phyloP scores from a whole-genome alignment of 441 rosid genomes.

The Euphorbia schlechtendalii region DNA sequence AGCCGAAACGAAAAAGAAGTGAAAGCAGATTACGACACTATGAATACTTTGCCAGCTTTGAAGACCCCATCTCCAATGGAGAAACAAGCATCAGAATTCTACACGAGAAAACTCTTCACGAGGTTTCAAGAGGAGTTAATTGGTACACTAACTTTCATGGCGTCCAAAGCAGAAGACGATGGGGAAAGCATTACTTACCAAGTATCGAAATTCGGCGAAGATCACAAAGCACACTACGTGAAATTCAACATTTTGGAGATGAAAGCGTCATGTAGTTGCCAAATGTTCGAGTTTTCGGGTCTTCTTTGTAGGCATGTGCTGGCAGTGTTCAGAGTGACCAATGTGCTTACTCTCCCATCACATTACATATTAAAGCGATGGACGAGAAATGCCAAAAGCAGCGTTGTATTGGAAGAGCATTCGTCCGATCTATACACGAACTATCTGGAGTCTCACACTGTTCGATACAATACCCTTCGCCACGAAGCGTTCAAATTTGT shows the following conservation, averaged over 20 bases:
- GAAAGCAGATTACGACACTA: conserved; percentile 82
- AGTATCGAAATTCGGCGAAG: conserved; percentile 84
- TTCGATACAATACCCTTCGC: conserved; percentile 62
- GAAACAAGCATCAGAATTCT: conserved; percentile 81
- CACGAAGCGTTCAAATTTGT: conserved; percentile 73
- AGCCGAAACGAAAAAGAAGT: conserved; percentile 80
- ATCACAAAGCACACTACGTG: conserved; percentile 58
- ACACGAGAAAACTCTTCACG: conserved; percentile 62
- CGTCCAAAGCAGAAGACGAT: conserved; percentile 74
- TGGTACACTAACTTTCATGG: conserved; percentile 81
- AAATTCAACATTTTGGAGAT: conserved; percentile 72
- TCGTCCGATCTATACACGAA: conserved; percentile 42
- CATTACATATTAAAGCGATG: conserved; percentile 78
- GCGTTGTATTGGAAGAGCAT: conserved; percentile 60
- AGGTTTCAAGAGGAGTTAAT: conserved; percentile 96
- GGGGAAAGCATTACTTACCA: conserved; percentile 57
- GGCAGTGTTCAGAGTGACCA: conserved; percentile 88
- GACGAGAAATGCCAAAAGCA: conserved; percentile 92
- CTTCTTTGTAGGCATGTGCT: conserved; percentile 84
- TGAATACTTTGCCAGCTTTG: conserved; percentile 58
- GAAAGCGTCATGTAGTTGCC: conserved; percentile 90
- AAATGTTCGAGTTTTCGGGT: conserved; percentile 92
- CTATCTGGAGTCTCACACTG: conserved; percentile 71
- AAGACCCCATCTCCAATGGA: conserved; percentile 99
- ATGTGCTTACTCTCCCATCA: conserved; percentile 87